phyloP scores from a whole-genome alignment of 495 filamentous ascomycete species.

The Lophiostoma macrostomum region DNA sequence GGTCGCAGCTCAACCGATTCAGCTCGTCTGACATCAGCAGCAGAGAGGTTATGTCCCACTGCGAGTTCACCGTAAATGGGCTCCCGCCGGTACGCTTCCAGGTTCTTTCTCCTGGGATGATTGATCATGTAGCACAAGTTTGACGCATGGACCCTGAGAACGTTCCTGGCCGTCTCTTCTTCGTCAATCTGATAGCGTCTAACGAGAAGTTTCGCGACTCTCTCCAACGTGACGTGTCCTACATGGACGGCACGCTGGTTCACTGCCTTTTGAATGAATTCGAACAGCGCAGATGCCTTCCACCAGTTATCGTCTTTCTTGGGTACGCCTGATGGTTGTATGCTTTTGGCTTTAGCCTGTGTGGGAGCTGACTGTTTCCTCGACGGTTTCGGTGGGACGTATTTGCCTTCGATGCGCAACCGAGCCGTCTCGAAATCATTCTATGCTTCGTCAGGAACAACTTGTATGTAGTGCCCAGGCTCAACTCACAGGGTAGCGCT shows the following conservation, averaged over 20 bases:
- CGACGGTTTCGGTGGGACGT: background rate
- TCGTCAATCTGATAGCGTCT: slow-evolving; percentile 29
- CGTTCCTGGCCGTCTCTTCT: slow-evolving; percentile 13
- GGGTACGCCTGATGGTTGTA: slow-evolving; percentile 21
- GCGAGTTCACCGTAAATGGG: slow-evolving; percentile 25
- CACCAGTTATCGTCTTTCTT: slow-evolving; percentile 36
- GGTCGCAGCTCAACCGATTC: slow-evolving; percentile 19
- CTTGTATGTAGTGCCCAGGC: background rate
- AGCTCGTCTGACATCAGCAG: slow-evolving; percentile 14
- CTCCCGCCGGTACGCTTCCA: slow-evolving; percentile 7
- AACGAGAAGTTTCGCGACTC: slow-evolving; percentile 18
- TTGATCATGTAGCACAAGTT: slow-evolving; percentile 32
- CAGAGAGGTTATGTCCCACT: slow-evolving; percentile 12
- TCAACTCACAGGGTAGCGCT: slow-evolving; percentile 46
- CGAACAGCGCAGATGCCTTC: slow-evolving; percentile 29
- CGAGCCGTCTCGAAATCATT: slow-evolving; percentile 13
- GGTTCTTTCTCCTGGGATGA: slow-evolving; percentile 18
- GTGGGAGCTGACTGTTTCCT: background rate
- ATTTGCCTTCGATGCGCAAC: slow-evolving; percentile 11
- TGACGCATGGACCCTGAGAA: slow-evolving; percentile 27
- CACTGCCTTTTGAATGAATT: slow-evolving; percentile 31
- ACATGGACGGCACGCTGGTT: slow-evolving; percentile 14
- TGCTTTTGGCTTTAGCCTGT: background rate
- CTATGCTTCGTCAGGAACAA: background rate
- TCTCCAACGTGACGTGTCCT: slow-evolving; percentile 17